Evolutionary conservation across 2,329 filamentous ascomycete species (phyloP), one percentile per base, ranked within the genome.

Genomic region (Fusarium sp.): DNA sequence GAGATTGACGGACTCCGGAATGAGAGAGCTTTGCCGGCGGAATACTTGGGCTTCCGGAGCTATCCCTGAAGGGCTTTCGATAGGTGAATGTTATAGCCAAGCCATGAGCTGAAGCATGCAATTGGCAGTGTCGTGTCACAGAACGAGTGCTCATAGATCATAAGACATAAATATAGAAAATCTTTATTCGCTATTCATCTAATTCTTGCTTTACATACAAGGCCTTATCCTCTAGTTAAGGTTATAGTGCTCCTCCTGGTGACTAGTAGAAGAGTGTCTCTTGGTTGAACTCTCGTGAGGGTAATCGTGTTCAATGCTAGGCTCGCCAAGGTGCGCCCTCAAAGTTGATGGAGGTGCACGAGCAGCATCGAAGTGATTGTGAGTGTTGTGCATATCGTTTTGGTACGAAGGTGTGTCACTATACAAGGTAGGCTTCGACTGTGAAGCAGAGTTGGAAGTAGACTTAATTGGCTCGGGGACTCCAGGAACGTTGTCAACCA

Each of bases 201-300:
- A 14, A 24, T 4, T 24, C 24, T 24, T 24, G 24, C 24, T 24
- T 24, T 24, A 24, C 24, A 24, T 24, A 24, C 24, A 24, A 24
- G 3, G 24, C 24, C 24, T 24, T 16, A 18, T 13, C 29, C 14
- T 42, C 20, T 57, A 71, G 22, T 66, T 61, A 53, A 77, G 30
- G 22, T 44, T 63, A 13, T 74, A 74, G 25, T 77, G 72, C n/a
- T 72, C 67, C 71, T 78, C 77, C 67, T 78, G 77, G n/a, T 77
- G 74, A 61, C 77, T 78, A 2, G 72, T 49, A 32, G 74, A 74
- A 25, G 72, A 72, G 6, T 78, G 77, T 25, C 77, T 53, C 60
- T 60, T 70, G 20, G 71, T 75, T n/a, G 66, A 69, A 65, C 77
- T 78, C 22, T 78, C 76, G 6, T 77, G 49, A 0, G 77, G 77